Base-by-base conservation (phyloP, 75 land plant species). In the Sequoiadendron giganteum region DNA sequence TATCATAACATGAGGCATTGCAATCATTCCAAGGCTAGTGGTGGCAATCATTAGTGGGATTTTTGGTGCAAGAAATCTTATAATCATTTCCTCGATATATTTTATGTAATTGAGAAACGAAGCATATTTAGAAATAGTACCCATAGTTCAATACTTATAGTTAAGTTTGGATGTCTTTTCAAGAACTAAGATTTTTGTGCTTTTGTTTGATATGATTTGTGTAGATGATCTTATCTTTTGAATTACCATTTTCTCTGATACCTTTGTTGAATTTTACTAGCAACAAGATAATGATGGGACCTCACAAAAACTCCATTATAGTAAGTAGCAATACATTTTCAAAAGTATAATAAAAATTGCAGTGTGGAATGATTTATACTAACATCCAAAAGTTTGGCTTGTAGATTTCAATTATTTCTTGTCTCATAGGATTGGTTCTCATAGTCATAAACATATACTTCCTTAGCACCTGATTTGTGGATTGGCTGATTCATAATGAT, bases 201-300 rank as follows among this genome's bases (percentile, higher is more conserved):
- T 45, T 42, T 42, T 45, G 7, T 42, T 42, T 49, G 1, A 61
- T 61, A 1, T 61, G 19, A 3, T 49, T 88, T 7, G 83, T 68
- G 82, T 95, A 96, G 93, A 95, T 96, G 94, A 94, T 95, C 40
- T 87, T 96, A 4, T 95, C 97, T 2, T 95, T 96, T 88, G 95
- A 93, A n/a, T 91, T 96, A n/a, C 94, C 96, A 76, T 96, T 96
- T 83, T 95, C 96, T 38, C 93, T 96, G 2, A 94, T 96, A 55
- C 97, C 97, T 7, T 93, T 96, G 10, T 93, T 96, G 55, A 96
- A 96, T 56, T 96, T 96, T 91, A 95, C 93, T 18, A 93, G 93
- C 88, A 89, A 92, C 61, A 68, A 86, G 5, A 89, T 88, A 6
- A 95, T 94, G 90, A 94, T 95, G 96, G 95, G 96, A 15, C 94